These are phyloP conservation scores for Leptomonas seymouri DNA, from an alignment of 208 protist genomes.

Conservation along the genomic window DNA sequence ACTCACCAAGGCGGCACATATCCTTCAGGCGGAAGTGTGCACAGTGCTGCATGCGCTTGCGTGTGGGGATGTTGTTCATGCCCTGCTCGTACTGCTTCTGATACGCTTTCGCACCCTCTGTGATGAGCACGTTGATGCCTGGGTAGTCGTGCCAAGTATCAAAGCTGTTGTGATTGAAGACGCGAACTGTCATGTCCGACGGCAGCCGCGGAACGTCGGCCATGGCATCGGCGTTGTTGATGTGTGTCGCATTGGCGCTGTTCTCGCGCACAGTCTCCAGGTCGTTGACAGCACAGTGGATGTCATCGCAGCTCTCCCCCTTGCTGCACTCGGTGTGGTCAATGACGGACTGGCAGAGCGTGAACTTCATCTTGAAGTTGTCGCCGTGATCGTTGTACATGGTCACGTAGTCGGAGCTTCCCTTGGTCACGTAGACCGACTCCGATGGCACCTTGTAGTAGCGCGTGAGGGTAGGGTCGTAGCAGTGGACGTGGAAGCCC, in stretches of 20 bases:
- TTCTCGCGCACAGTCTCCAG: slow-evolving; percentile 39
- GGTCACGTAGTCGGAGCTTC: slow-evolving; percentile 67
- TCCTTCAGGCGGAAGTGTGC: slow-evolving; percentile 86
- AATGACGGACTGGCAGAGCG: slow-evolving; percentile 43
- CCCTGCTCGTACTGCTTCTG: slow-evolving; percentile 57
- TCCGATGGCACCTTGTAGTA: slow-evolving; percentile 83
- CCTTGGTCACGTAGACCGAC: slow-evolving; percentile 56
- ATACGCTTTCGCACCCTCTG: slow-evolving; percentile 69
- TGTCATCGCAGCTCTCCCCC: slow-evolving; percentile 39
- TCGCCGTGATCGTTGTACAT: slow-evolving; percentile 88
- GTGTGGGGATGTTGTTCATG: slow-evolving; percentile 48
- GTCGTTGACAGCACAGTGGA: slow-evolving; percentile 63
- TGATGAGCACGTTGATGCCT: slow-evolving; percentile 73
- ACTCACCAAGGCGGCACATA: slow-evolving; percentile 77
- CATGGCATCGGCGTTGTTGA: slow-evolving; percentile 61
- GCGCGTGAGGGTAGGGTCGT: slow-evolving; percentile 57
- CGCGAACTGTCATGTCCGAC: slow-evolving; percentile 68
- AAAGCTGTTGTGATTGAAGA: slow-evolving; percentile 83
- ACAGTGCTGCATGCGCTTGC: slow-evolving; percentile 89
- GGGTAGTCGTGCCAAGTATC: slow-evolving; percentile 69
- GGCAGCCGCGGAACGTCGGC: slow-evolving; percentile 53
- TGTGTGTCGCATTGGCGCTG: slow-evolving; percentile 61
- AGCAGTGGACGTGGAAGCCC: slow-evolving; percentile 78
- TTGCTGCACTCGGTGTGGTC: slow-evolving; percentile 29
- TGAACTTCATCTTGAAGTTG: slow-evolving; percentile 87